Conservation (phyloP, 208 protist species). For the Leishmania tropica region DNA sequence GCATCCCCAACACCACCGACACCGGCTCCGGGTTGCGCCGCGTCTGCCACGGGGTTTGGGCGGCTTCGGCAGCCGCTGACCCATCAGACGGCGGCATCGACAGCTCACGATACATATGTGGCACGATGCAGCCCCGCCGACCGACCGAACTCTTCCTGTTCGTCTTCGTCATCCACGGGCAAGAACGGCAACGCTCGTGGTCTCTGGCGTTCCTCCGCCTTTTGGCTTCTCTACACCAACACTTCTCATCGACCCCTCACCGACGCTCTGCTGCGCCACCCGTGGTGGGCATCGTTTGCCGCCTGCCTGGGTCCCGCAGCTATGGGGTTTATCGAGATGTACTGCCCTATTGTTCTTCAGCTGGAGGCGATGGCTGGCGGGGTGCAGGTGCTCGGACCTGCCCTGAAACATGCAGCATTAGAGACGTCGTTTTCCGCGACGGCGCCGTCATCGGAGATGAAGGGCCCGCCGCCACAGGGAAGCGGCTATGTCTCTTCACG, state of each 20-base stretch:
- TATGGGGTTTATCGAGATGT: slow-evolving; percentile 41
- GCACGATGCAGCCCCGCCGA: neutral
- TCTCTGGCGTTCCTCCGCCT: neutral
- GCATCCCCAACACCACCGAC: neutral
- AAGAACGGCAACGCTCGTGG: neutral
- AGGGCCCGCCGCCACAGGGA: neutral
- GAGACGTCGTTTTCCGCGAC: neutral
- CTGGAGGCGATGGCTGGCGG: slow-evolving; percentile 56
- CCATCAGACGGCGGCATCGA: neutral
- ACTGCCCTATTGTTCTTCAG: slow-evolving; percentile 62
- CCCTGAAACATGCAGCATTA: slow-evolving; percentile 31
- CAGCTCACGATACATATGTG: neutral
- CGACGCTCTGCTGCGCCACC: slow-evolving; percentile 38
- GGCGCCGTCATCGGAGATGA: neutral
- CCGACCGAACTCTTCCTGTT: neutral
- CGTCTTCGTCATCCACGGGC: neutral
- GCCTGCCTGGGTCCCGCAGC: slow-evolving; percentile 38
- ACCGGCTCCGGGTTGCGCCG: neutral
- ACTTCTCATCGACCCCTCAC: slow-evolving; percentile 31
- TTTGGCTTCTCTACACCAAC: slow-evolving; percentile 22
- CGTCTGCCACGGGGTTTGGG: neutral
- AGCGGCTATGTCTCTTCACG: neutral
- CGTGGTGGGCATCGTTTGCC: slow-evolving; percentile 48
- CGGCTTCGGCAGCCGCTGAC: slow-evolving; percentile 4
- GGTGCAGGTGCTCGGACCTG: slow-evolving; percentile 69